Base-by-base conservation (phyloP, 2,329 filamentous ascomycete genomes). In the Colletotrichum cordylinicola region DNA sequence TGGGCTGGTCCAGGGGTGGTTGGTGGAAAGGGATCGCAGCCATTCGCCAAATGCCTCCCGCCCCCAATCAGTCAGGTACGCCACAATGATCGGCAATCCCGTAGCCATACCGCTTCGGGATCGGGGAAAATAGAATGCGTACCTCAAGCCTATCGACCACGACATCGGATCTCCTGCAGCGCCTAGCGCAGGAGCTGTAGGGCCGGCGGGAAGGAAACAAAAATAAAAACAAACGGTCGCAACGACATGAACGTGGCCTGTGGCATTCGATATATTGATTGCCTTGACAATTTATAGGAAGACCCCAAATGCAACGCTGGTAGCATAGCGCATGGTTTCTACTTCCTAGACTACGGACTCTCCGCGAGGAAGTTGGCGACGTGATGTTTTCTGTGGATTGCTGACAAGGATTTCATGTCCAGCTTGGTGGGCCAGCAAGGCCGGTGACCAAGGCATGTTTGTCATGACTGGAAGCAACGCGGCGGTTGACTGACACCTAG, bases 81-180 rank as follows among this genome's bases (percentile, higher is more conserved):
- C 77, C 77, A 76, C 72, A 60, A 39, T 74, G 75, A 74, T 78
- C 77, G 77, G 77, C 75, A 58, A 69, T 73, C 61, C 77, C 77
- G 77, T 72, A 64, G 66, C 72, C 67, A 76, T 77, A 68, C 75
- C 77, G 16, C 21, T 52, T 76, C 70, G 48, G 65, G 75, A 43
- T 56, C 48, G 56, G 62, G 70, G 61, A 68, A 58, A 77, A 48
- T 24, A 29, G 72, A 35, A 33, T 67, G 72, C 72, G 72, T 72
- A 72, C 61, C 37, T 60, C 48, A 35, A 37, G 56, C 52, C 72
- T 67, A 48, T 72, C 61, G 65, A 70, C 66, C 55, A 64, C 24
- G 18, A 27, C 55, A 9, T 29, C 21, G 27, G 55, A 29, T 58
- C n/a, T 58, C 18, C 29, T 58, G 55, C 43, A 52, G n/a, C 43